A percentile compares a stretch with the other conserved stretches of the same genome.
Evolutionary conservation across 2,329 filamentous ascomycete genomes (phyloP).

Genomic region (Colletotrichum tofieldiae): DNA sequence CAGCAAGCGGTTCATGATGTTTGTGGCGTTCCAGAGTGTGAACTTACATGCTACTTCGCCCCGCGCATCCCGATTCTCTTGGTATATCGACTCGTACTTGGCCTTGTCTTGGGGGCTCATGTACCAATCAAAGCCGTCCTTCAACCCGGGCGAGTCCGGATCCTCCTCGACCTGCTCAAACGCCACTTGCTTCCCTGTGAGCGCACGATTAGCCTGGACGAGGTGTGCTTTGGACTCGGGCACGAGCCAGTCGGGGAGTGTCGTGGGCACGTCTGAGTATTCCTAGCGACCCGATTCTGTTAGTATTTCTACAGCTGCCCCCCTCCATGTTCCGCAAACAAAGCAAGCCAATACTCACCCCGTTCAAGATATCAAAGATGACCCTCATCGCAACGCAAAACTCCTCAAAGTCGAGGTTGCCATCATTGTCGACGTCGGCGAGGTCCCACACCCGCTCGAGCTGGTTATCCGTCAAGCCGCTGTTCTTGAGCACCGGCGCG

Average conservation of each 20-base stretch:
- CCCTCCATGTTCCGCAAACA: neutral
- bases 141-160: constrained; percentile 85
- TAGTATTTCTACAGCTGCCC: constrained; percentile 13
- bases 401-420: constrained; percentile 98
- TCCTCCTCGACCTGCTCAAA: constrained; percentile 92
- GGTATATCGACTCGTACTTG: constrained; percentile 98
- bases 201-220: constrained; percentile 84
- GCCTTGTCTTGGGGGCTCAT: constrained; percentile 92
- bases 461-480: constrained; percentile 77
- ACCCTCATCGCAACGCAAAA: constrained; percentile 99
- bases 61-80: constrained; percentile 88
- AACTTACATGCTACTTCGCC: constrained; percentile 85
- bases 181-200: constrained; percentile 83
- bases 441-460: constrained; percentile 98
- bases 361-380: constrained; percentile 97
- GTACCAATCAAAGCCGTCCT: constrained; percentile 99
- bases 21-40: neutral
- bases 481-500: constrained; percentile 75
- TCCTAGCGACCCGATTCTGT: constrained; percentile 71
- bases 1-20: neutral
- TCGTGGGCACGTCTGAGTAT: constrained; percentile 87
- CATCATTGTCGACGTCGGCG: constrained; percentile 96
- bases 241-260: constrained; percentile 95
- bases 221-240: constrained; percentile 95
- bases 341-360: constrained; percentile 70